Evolutionary conservation across 768 basidiomycete genomes (phyloP), one percentile per base, ranked within the genome.

Genomic region (Xerocomus spinulosus): DNA sequence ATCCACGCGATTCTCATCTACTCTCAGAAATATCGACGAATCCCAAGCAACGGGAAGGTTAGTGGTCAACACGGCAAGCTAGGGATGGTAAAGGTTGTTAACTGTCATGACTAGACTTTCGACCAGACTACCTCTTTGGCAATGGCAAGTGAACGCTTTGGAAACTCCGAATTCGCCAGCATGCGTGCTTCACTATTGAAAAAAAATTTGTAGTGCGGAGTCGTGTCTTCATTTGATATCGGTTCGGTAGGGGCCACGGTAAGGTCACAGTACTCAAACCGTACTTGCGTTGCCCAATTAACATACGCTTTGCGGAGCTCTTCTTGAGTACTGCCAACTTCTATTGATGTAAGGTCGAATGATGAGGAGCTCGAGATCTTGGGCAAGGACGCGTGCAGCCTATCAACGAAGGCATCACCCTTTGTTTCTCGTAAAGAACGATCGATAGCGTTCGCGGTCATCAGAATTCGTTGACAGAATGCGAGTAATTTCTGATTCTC

Each of bases 41-140:
- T 92, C 83, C 89, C 92, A 96, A 6, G 90, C 85, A 13, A 92
- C 85, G n/a, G 94, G 94, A 21, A 97, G 73, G 62, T 92, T 94
- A 10, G 92, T 93, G 3, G 92, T 92, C 44, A 97, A 76, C 32
- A 94, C 90, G 2, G 94, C 92, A 51, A 96, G 82, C 91, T 92
- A 33, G 53, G n/a, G 50, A 51, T 42, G 29, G 44, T 46, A 26
- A 51, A 29, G 55, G 15, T 54, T 46, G 50, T 55, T 7, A 49
- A 48, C 13, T 23, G 9, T 43, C 17, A 24, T 7, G 12, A 25
- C 33, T 45, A 15, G 35, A 29, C 40, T 37, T 18, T 43, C 21
- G 34, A 43, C 28, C n/a, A 44, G 23, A n/a, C 20, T 59, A 86
- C 87, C 79, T 95, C 92, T 70, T 96, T 97, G 4, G 94, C 94